Evolutionary conservation across 2,329 filamentous ascomycete genomes (phyloP), one percentile per base, ranked within the genome.

Genomic region (Fusarium liriodendri): DNA sequence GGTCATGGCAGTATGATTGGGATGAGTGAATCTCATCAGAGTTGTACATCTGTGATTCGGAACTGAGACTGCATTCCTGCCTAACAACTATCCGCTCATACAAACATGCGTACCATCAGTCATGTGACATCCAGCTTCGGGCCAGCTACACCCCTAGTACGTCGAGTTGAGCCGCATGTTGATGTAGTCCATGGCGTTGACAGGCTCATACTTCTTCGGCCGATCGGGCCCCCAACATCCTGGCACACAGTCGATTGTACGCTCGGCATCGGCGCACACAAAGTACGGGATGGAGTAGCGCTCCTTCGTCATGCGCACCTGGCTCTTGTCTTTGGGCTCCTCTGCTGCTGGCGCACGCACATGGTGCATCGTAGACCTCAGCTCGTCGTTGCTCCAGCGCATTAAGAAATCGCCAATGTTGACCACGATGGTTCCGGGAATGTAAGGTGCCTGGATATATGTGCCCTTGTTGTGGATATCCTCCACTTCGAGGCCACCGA

Each of bases 121-220:
- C 40, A 25, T 45, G 20, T 20, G 20, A 22, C 13, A 45, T 42
- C 45, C 13, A 62, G 16, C n/a, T 33, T 5, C 32, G 35, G 14
- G 18, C 6, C 18, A 62, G 2, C 35, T 40, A 9, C 29, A 33
- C 16, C 54, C 32, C 18, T 62, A 62, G 60, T 78, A 78, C 4
- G 70, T 64, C 16, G 78, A 76, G 58, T 75, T 75, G 55, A 80
- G 68, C 2, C 78, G 68, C 76, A 77, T 79, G 22, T 78, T 70
- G 16, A 79, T 71, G 52, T 81, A 82, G 29, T 82, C 78, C 55
- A 66, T 62, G 29, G 73, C 73, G 33, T 77, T 77, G 29, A 80
- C 72, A 29, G 88, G 86, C 62, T 85, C 84, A 74, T 90, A 90
- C 76, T 86, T 88, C 42, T 85, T 82, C 1, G 85, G 54, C 32